phyloP scores from a whole-genome alignment of 1,284 basidiomycete genomes.

The Ceratorhiza oryzae-sativae region DNA sequence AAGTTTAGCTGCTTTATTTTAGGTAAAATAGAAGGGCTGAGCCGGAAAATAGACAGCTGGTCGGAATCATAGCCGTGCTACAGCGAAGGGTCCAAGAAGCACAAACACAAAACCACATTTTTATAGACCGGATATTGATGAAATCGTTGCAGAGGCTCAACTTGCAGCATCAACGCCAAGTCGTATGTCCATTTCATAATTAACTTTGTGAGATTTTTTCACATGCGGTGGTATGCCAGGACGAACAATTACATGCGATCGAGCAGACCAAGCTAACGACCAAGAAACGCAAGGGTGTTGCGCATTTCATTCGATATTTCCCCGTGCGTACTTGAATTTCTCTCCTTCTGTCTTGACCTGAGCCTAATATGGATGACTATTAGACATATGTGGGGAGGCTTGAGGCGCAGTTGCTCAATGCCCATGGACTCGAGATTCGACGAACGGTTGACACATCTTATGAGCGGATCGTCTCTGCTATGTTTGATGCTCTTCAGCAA shows the following conservation, averaged over 20 bases:
- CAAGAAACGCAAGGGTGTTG: constrained; percentile 92
- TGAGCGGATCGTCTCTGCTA: constrained; percentile 83
- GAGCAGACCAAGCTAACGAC: constrained; percentile 89
- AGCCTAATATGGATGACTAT: not conserved
- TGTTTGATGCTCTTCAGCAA: constrained; percentile 93
- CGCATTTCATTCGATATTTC: constrained; percentile 93
- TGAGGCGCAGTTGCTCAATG: constrained; percentile 84
- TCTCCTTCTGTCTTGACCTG: not conserved
- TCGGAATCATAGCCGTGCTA: constrained; percentile 82
- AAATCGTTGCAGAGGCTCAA: constrained; percentile 83
- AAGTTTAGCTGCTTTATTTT: constrained; percentile 50
- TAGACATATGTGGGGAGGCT: constrained; percentile 77
- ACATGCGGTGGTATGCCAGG: constrained; percentile 55
- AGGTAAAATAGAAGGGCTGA: not conserved
- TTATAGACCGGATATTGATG: constrained; percentile 75
- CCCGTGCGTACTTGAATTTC: constrained; percentile 58
- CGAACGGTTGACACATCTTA: constrained; percentile 82
- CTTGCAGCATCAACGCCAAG: constrained; percentile 74
- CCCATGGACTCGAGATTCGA: constrained; percentile 80
- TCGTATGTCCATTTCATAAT: constrained; percentile 62
- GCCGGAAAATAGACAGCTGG: constrained; percentile 69
- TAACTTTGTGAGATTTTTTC: not conserved
- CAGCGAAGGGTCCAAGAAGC: constrained; percentile 83
- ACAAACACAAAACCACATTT: constrained; percentile 78
- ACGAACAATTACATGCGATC: constrained; percentile 87